These are phyloP conservation scores for Neofusicoccum kwambonambiense DNA, from an alignment of 2,329 filamentous ascomycete species.

Conservation along the genomic window DNA sequence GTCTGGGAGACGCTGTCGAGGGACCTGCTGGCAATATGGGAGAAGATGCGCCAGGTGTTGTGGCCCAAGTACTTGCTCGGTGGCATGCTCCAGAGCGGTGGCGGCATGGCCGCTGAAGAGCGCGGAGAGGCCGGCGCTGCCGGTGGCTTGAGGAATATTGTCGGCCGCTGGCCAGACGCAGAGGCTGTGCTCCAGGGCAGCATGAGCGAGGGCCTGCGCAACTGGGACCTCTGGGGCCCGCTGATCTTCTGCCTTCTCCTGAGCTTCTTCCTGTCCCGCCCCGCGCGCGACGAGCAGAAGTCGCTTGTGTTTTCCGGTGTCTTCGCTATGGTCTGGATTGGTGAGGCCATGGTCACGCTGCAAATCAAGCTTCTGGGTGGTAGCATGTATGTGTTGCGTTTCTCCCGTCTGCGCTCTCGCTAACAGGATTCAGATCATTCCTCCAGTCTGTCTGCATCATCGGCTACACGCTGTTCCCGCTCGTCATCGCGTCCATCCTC, in stretches of 20 bases:
- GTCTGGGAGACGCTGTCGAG: conserved; percentile 97
- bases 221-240: conserved; percentile 98
- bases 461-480: conserved; percentile 94
- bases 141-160: conserved; percentile 52
- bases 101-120: conserved; percentile 58
- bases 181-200: conserved; percentile 64
- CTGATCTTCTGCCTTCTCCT: conserved; percentile 90
- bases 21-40: conserved; percentile 90
- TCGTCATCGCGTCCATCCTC: conserved; percentile 88
- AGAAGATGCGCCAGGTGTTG: conserved; percentile 96
- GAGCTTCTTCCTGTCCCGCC: conserved; percentile 82
- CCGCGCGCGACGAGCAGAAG: conserved; percentile 75
- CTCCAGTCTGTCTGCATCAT: conserved; percentile 98
- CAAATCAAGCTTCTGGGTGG: conserved; percentile 96
- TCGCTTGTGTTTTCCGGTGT: conserved; percentile 92
- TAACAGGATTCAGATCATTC: conserved; percentile 69
- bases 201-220: conserved; percentile 86
- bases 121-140: conserved; percentile 50
- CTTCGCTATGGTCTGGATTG: conserved; percentile 95
- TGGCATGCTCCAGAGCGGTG: conserved; percentile 58
- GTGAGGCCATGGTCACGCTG: conserved; percentile 92
- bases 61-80: conserved; percentile 91
- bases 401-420: not conserved
- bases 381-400: conserved; percentile 77
- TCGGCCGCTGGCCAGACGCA: conserved; percentile 67